These are phyloP conservation scores for Hemerocallis citrina DNA, from an alignment of 106 monocot species.

Conservation along the genomic window DNA sequence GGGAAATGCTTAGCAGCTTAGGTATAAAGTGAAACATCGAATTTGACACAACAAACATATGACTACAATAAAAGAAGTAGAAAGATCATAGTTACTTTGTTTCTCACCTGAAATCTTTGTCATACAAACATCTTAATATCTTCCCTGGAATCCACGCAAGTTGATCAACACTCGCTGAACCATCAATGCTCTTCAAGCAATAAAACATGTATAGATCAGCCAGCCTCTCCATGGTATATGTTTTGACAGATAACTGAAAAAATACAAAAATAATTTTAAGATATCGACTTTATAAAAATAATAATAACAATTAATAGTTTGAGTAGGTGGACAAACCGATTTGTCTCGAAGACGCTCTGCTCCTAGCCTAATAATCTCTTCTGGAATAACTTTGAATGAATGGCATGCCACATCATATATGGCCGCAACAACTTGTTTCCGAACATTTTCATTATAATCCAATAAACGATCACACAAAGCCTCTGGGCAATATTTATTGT, in stretches of 20 bases:
- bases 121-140: conserved; percentile 94
- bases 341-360: conserved; percentile 94
- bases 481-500: conserved; percentile 35
- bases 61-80: too few species aligned
- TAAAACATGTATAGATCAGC: conserved; percentile 68
- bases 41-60: too few species aligned
- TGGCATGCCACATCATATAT: conserved; percentile 66
- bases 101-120: conserved; percentile 91
- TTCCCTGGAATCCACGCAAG: conserved; percentile 95
- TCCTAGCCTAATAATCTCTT: conserved; percentile 47
- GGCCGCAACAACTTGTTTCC: conserved; percentile 81
- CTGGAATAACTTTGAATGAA: conserved; percentile 42
- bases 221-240: conserved; percentile 79
- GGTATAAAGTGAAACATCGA: too few species aligned
- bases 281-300: too few species aligned
- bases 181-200: conserved; percentile 47
- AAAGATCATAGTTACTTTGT: too few species aligned
- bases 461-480: conserved; percentile 72
- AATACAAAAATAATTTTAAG: not conserved
- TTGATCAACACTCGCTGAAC: conserved; percentile 30
- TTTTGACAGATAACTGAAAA: conserved; percentile 70
- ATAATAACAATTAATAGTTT: conserved; percentile 3
- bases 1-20: too few species aligned
- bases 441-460: conserved; percentile 95
- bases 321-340: conserved; percentile 59